Evolutionary conservation across 2,329 filamentous ascomycete species (phyloP), one percentile per base, ranked within the genome.

Genomic region (Bisporella sp.): DNA sequence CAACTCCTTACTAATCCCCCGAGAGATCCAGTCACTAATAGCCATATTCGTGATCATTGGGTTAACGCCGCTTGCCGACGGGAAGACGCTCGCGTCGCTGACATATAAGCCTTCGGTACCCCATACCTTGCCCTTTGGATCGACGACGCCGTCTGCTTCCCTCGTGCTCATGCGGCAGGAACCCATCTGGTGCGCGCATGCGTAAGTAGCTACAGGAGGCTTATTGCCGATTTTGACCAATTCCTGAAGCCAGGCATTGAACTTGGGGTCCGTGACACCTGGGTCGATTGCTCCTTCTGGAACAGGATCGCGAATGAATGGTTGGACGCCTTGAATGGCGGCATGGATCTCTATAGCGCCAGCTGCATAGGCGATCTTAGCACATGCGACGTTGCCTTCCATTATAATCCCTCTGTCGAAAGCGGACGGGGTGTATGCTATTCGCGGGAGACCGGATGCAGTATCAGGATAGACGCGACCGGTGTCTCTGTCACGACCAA

Each of bases 131-230:
- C 82, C 81, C 53, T 66, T 69, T 4, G 70, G 64, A 60, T 84
- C 78, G 2, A 85, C 82, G 9, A 83, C 81, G 31, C 81, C 80
- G 39, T 69, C 69, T 31, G 68, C 66, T 49, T 67, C 65, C 4
- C 46, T 42, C 6, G 54, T 66, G 42, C 80, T 81, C 87, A 91
- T 92, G 3, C 85, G 73, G 61, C 84, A 88, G 7, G 81, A 81
- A 28, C 86, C 84, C 87, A 91, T 91, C 70, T 91, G 87, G 67
- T 92, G 87, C 13, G 87, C 87, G n/a, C 81, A 85, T 31, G 74
- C 69, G 60, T 81, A 87, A n/a, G 70, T 64, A 28, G 73, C 71
- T 31, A 74, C 69, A 0, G 79, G 77, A 13, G 73, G 71, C 51
- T 68, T 70, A 45, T 75, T 76, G 39, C 76, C 73, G 21, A 79